Percentiles rank a stretch among this genome's conserved stretches.
These are phyloP conservation scores for Cadophora sp. DNA, from an alignment of 2,329 filamentous ascomycete species.

Conservation along the genomic window DNA sequence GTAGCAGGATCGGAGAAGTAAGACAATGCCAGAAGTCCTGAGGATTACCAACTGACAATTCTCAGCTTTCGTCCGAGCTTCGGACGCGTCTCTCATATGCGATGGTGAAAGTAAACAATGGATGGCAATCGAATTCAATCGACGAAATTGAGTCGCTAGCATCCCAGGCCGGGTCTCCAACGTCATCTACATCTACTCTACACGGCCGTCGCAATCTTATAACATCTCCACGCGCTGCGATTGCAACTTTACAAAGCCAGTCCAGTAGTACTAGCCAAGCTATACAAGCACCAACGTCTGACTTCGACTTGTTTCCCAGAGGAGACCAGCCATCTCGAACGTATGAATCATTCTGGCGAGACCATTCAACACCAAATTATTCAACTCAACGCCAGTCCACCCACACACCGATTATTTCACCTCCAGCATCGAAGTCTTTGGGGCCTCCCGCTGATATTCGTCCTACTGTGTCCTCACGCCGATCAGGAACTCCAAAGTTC, in stretches of 20 bases:
- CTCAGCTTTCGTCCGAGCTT: conserved; percentile 62
- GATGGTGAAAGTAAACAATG: conserved; percentile 90
- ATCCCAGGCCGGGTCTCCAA: conserved; percentile 70
- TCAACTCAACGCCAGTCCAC: conserved; percentile 48
- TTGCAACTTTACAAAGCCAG: conserved; percentile 45
- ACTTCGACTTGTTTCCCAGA: conserved; percentile 46
- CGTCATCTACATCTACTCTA: conserved; percentile 63
- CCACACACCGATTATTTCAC: conserved; percentile 51
- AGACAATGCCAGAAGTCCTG: conserved; percentile 13
- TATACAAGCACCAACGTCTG: conserved; percentile 32
- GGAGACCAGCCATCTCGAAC: conserved; percentile 42
- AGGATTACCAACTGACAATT: conserved; percentile 30
- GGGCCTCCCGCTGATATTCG: conserved; percentile 49
- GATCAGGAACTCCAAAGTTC: conserved; percentile 42
- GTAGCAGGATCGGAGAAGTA: conserved; percentile 82
- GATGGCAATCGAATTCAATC: conserved; percentile 81
- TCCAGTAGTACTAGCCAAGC: conserved; percentile 25
- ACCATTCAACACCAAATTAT: conserved; percentile 46
- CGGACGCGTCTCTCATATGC: conserved; percentile 88
- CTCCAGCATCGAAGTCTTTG: conserved; percentile 52
- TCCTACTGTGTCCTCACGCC: conserved; percentile 38
- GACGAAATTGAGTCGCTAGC: conserved; percentile 79
- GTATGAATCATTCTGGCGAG: conserved; percentile 55
- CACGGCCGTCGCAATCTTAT: conserved; percentile 58
- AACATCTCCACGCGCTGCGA: conserved; percentile 58